phyloP scores from a whole-genome alignment of 805 yeast genomes.

The Lipomyces kockii region DNA sequence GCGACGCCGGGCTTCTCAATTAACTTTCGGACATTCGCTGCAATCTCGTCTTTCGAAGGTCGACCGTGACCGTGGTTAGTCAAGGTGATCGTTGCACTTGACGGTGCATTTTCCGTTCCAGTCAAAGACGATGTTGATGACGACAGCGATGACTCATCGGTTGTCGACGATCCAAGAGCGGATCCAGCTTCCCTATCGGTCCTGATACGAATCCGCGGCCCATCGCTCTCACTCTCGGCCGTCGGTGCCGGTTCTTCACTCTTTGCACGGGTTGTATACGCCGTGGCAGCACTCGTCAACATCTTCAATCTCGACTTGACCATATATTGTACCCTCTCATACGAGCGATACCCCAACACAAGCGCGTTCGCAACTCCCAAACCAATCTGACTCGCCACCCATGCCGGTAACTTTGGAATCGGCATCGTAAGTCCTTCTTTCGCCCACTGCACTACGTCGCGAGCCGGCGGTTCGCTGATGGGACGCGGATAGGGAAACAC shows the following conservation, averaged over 20 bases:
- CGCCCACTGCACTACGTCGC: conserved; percentile 11
- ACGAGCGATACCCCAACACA: conserved; percentile 30
- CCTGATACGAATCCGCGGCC: conserved; percentile 10
- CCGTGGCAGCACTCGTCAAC: background rate
- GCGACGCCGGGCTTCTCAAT: conserved; percentile 21
- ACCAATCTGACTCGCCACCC: conserved; percentile 35
- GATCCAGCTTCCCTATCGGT: background rate
- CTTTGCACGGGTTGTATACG: background rate
- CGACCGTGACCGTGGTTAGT: conserved; percentile 1
- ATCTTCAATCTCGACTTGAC: conserved; percentile 10
- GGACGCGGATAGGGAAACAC: conserved; percentile 6
- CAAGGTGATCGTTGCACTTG: background rate
- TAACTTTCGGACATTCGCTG: conserved; percentile 6
- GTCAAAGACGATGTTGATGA: background rate
- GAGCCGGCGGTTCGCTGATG: background rate
- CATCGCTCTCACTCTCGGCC: background rate
- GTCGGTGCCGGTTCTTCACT: background rate
- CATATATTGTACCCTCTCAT: conserved; percentile 28
- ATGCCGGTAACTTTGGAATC: conserved; percentile 24
- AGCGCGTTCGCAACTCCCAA: conserved; percentile 33
- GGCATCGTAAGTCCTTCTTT: conserved; percentile 25
- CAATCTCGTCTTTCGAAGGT: conserved; percentile 1
- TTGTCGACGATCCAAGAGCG: background rate
- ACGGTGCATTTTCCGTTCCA: background rate
- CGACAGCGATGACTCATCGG: background rate